A percentile compares a stretch with the other conserved stretches of the same genome.
These are phyloP conservation scores for Alisma plantagoaquatica DNA, from an alignment of 106 monocot species.

Conservation along the genomic window DNA sequence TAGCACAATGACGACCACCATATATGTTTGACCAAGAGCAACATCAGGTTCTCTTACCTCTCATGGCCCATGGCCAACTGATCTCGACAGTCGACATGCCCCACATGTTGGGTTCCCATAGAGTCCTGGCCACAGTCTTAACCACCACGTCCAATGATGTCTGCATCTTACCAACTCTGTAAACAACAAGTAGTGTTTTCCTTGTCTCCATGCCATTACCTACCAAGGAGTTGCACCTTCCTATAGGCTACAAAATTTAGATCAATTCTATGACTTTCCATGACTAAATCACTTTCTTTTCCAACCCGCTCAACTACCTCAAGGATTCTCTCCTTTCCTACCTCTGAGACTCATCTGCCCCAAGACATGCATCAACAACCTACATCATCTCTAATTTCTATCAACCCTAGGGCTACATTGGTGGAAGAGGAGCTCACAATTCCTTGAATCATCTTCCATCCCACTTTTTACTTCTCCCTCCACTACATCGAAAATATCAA, in stretches of 20 bases:
- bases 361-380: neutral
- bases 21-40: no score
- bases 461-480: slow-evolving; percentile 20
- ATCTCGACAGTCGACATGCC: slow-evolving; percentile 41
- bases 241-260: slow-evolving; percentile 6
- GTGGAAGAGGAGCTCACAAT: slow-evolving; percentile 18
- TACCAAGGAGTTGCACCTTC: neutral
- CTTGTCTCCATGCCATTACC: slow-evolving; percentile 6
- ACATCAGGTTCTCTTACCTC: slow-evolving; percentile 40
- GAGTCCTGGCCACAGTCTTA: slow-evolving; percentile 28
- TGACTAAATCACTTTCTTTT: neutral
- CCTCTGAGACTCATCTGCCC: neutral
- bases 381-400: slow-evolving; percentile 33
- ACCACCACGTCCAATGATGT: slow-evolving; percentile 16
- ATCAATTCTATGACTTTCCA: neutral
- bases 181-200: neutral
- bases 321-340: neutral
- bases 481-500: slow-evolving; percentile 12
- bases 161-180: neutral
- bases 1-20: no score
- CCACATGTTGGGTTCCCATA: slow-evolving; percentile 20
- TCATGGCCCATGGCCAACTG: slow-evolving; percentile 52
- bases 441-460: slow-evolving; percentile 32
- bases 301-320: neutral
- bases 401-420: slow-evolving; percentile 21